Evolutionary conservation across 1,139 yeast genomes (phyloP), one percentile per base, ranked within the genome.

Genomic region (Debaryomyces sp.): DNA sequence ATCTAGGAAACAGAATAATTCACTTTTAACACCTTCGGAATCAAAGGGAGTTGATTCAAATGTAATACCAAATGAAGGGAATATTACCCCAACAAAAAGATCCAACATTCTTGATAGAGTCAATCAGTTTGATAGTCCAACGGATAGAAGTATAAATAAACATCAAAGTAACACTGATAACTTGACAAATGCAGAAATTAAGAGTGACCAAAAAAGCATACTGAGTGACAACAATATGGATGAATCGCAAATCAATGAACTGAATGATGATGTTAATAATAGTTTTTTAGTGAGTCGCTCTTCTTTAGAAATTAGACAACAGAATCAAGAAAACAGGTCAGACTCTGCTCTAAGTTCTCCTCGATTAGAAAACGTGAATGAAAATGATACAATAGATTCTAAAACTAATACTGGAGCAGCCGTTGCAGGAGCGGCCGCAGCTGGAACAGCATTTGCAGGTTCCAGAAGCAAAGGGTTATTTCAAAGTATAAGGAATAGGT

Each of bases 51-150:
- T 39, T 4, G 30, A 27, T 27, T 47, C 60, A 5, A 15, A 9
- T 32, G 10, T 18, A 12, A 32, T 15, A 8, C 55, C 58, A 13
- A 40, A 48, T n/a, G 47, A 48, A 15, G n/a, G 2, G 13, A 35
- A 18, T 24, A 24, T 44, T 6, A 43, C 58, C 1, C 61, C 63
- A 6, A 45, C 61, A 7, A 62, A 53, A 36, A 56, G 55, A 43
- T 52, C 55, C 26, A 64, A 62, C 49, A 70, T 75, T 13, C 61
- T 73, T 48, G 78, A 75, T 49, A 69, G 68, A 52, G 75, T 75
- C 7, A 71, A 63, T 50, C 71, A 72, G 46, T 74, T 72, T 54
- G 78, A 74, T 52, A 63, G 64, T 46, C 65, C 73, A 10, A 45
- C 51, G 6, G 53, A 50, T 13, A 51, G 49, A 23, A 24, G 9